phyloP scores from a whole-genome alignment of 2,329 filamentous ascomycete species.

The Verticillium isaacii region DNA sequence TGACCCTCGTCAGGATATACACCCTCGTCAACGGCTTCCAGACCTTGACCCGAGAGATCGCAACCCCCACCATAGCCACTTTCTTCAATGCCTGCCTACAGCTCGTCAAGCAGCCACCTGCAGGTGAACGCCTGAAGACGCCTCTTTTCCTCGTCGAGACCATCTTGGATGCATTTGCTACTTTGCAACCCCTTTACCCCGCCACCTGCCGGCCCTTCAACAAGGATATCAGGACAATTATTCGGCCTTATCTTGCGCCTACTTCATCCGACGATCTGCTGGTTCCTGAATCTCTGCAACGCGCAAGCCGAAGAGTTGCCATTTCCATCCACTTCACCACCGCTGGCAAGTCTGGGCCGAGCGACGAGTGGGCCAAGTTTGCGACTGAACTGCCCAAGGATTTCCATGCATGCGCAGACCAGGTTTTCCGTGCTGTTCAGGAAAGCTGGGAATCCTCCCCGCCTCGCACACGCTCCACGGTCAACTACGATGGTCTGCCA shows the following conservation, averaged over 20 bases:
- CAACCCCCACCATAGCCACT: constrained; percentile 71
- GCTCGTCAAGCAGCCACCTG: constrained; percentile 45
- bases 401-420: constrained; percentile 68
- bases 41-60: constrained; percentile 81
- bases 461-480: constrained; percentile 37
- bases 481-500: constrained; percentile 38
- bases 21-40: constrained; percentile 75
- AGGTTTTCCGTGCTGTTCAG: constrained; percentile 70
- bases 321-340: constrained; percentile 76
- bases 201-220: constrained; percentile 77
- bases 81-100: constrained; percentile 72
- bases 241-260: constrained; percentile 58
- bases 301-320: constrained; percentile 59
- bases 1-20: constrained; percentile 80
- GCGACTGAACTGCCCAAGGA: constrained; percentile 57
- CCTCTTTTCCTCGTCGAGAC: constrained; percentile 55
- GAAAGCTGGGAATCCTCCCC: constrained; percentile 76
- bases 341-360: constrained; percentile 71
- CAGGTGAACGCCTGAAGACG: constrained; percentile 31
- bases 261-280: constrained; percentile 47
- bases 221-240: constrained; percentile 59
- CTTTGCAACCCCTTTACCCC: constrained; percentile 73
- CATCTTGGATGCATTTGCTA: constrained; percentile 65
- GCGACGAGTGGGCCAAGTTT: constrained; percentile 72
- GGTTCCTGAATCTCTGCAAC: constrained; percentile 47